These are phyloP conservation scores for Lizonia empirigonia DNA, from an alignment of 2,329 filamentous ascomycete genomes.

Conservation along the genomic window DNA sequence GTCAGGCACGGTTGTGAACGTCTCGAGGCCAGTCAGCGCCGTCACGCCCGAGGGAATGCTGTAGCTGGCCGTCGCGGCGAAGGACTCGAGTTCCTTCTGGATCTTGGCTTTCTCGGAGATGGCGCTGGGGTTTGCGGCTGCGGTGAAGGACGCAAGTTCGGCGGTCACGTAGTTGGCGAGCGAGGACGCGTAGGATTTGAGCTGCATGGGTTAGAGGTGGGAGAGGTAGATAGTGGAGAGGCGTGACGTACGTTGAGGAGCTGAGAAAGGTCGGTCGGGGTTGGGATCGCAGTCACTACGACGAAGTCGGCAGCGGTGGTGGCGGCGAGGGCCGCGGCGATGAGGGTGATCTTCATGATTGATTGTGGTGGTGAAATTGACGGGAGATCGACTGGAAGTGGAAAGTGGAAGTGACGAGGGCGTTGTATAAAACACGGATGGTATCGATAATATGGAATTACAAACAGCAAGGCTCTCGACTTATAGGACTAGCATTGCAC, in stretches of 20 bases:
- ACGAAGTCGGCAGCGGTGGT: slow-evolving; percentile 28
- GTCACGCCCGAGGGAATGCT: slow-evolving; percentile 26
- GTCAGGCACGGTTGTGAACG: slow-evolving; percentile 22
- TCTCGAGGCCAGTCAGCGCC: slow-evolving; percentile 17
- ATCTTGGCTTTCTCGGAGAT: slow-evolving; percentile 23
- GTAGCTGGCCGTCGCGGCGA: slow-evolving; percentile 28
- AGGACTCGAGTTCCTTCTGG: slow-evolving; percentile 26
- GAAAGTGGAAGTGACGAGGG: neutral
- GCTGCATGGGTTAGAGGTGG: slow-evolving; percentile 9
- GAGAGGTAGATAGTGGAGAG: too few species aligned
- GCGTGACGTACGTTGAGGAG: slow-evolving; percentile 23
- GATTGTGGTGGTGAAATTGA: neutral
- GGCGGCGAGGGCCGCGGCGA: slow-evolving; percentile 26
- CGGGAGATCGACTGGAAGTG: neutral
- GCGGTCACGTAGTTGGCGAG: slow-evolving; percentile 20
- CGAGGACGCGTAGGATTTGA: slow-evolving; percentile 23
- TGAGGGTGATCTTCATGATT: slow-evolving; percentile 28
- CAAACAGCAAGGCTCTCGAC: slow-evolving; percentile 10
- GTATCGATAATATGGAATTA: slow-evolving; percentile 1
- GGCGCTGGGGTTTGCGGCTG: slow-evolving; percentile 13
- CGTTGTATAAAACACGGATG: neutral
- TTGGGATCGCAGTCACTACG: slow-evolving; percentile 24
- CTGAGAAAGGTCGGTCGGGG: slow-evolving; percentile 21
- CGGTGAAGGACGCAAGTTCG: slow-evolving; percentile 21
- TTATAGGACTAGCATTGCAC: slow-evolving; percentile 9